phyloP scores from a whole-genome alignment of 225 moss, liverwort and hornwort genomes.

The Rhytidiadelphus loreus region DNA sequence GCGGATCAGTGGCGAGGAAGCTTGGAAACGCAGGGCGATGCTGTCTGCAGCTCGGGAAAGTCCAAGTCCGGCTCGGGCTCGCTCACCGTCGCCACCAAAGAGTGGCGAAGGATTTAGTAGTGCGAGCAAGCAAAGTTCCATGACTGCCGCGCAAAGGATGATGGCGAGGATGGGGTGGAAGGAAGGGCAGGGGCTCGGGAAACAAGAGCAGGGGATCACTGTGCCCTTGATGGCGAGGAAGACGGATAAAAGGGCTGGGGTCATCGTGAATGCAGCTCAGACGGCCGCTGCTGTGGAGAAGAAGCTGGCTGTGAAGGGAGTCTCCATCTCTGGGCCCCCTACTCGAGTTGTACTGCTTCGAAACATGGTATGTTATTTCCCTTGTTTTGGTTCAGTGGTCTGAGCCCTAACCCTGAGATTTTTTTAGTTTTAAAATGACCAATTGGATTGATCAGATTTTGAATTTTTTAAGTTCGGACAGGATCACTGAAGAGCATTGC shows the following conservation, averaged over 20 bases:
- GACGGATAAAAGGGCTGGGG: constrained; percentile 96
- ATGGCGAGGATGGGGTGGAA: constrained; percentile 99
- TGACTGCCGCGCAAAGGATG: constrained; percentile 99
- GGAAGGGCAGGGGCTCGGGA: constrained; percentile 96
- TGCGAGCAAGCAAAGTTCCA: constrained; percentile 69
- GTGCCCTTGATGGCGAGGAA: constrained; percentile 97
- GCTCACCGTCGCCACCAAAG: constrained; percentile 86
- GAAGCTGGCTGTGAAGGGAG: constrained; percentile 62
- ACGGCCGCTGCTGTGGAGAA: constrained; percentile 41
- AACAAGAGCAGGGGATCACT: constrained; percentile 97
- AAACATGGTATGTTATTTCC: constrained; percentile 59
- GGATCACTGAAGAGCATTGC: not conserved
- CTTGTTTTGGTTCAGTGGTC: not conserved
- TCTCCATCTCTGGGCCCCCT: constrained; percentile 78
- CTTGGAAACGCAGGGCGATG: constrained; percentile 98
- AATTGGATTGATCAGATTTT: not conserved
- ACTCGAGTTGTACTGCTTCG: constrained; percentile 94
- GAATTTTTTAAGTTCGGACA: not conserved
- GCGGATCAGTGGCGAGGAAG: constrained; percentile 97
- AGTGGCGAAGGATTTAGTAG: constrained; percentile 64
- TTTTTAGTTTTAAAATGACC: not conserved
- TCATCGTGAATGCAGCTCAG: constrained; percentile 91
- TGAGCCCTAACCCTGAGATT: not conserved
- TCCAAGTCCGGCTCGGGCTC: constrained; percentile 58
- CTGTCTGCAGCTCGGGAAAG: constrained; percentile 66